Conservation (phyloP, 148 eudicot species). For the Tetragonia tetragonoides region DNA sequence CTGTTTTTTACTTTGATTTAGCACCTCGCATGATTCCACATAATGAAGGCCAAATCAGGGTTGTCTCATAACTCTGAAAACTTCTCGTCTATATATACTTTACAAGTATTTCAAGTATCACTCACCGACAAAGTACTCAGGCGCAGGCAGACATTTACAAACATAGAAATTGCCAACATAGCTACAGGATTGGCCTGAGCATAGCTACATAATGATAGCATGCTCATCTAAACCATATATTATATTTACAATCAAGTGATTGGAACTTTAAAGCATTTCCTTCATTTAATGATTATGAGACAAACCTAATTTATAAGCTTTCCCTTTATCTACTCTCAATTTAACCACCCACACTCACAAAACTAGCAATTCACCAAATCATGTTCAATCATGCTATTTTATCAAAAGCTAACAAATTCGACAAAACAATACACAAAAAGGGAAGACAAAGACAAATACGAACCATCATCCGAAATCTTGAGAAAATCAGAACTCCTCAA, state of each 20-base stretch:
- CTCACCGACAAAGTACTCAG: not conserved
- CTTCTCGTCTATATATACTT: not conserved
- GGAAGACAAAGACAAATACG: slow-evolving; percentile 7
- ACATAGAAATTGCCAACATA: too few relatives aligned
- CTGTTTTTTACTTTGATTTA: not conserved
- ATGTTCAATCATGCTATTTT: too few relatives aligned
- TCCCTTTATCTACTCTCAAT: not conserved
- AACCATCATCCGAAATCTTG: slow-evolving; percentile 87
- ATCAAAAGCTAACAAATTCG: not conserved
- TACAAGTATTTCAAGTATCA: not conserved
- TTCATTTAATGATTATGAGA: not conserved
- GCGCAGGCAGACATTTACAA: too few relatives aligned
- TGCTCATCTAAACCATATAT: not conserved
- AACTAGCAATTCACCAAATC: not conserved
- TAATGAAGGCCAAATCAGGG: not conserved
- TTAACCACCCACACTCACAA: not conserved
- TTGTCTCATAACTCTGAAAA: not conserved
- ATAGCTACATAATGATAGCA: not conserved
- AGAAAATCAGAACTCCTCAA: slow-evolving; percentile 65
- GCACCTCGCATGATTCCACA: not conserved
- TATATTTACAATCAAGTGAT: too few relatives aligned
- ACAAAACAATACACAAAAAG: not conserved
- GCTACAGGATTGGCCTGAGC: not conserved
- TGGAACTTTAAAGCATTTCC: not conserved
- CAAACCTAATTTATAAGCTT: not conserved